These are phyloP conservation scores for Cladosporium sp. DNA, from an alignment of 2,329 filamentous ascomycete genomes.

Conservation along the genomic window DNA sequence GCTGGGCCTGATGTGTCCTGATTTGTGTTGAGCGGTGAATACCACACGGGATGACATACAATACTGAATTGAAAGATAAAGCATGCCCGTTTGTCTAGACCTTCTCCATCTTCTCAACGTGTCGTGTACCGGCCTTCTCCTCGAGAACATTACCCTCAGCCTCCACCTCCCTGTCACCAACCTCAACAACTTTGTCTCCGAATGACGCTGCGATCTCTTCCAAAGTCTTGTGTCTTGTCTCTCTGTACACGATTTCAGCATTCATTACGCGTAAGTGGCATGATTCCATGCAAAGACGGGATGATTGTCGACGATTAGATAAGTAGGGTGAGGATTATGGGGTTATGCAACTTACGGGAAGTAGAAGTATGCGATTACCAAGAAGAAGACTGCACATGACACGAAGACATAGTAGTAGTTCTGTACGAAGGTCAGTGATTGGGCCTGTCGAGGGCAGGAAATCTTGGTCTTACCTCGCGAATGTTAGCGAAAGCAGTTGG, in stretches of 20 bases:
- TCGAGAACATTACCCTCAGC: conserved; percentile 21
- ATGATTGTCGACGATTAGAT: not conserved
- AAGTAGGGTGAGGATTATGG: no score
- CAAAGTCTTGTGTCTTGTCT: conserved; percentile 29
- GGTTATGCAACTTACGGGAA: conserved; percentile 52
- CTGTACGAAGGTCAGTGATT: conserved; percentile 28
- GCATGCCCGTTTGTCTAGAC: not conserved
- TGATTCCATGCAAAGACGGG: not conserved
- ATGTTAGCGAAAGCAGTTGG: conserved; percentile 56
- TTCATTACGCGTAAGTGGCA: not conserved
- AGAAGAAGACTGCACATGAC: conserved; percentile 49
- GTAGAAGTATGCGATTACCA: conserved; percentile 50
- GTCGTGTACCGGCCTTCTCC: conserved; percentile 16
- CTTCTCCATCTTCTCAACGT: conserved; percentile 7
- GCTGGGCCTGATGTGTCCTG: not conserved
- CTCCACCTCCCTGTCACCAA: conserved; percentile 24
- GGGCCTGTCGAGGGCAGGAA: fast-evolving
- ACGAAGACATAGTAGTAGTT: conserved; percentile 61
- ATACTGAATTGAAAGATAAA: not conserved
- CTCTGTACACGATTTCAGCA: conserved; percentile 20
- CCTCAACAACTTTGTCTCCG: conserved; percentile 29
- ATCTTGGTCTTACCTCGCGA: conserved; percentile 16
- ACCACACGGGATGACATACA: not conserved
- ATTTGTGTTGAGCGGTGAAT: not conserved
- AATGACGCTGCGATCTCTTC: conserved; percentile 31